Conservation (phyloP, 345 rosid genomes). For the Eucalyptus urophylla region DNA sequence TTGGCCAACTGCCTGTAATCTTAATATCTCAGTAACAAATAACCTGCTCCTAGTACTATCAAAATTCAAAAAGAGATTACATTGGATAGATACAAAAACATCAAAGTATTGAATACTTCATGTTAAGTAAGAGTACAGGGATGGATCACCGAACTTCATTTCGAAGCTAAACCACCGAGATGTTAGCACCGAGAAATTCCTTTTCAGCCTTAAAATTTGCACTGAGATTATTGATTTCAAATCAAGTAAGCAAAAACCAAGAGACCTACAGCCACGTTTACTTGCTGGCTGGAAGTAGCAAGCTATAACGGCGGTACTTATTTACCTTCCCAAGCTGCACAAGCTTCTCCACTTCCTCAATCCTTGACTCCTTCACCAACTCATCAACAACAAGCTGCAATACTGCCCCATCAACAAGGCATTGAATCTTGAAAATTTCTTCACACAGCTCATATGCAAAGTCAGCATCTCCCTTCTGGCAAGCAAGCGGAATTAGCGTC, state of each 20-base stretch:
- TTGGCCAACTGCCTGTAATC: background rate
- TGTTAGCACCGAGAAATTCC: background rate
- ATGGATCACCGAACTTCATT: background rate
- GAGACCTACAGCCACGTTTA: background rate
- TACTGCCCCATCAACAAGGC: slow-evolving; percentile 12
- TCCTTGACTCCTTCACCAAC: slow-evolving; percentile 32
- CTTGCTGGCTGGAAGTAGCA: slow-evolving; percentile 17
- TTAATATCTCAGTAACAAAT: background rate
- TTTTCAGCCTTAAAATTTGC: background rate
- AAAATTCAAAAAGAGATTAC: background rate
- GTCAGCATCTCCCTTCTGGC: slow-evolving; percentile 42
- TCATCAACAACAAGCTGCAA: slow-evolving; percentile 41
- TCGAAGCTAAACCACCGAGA: background rate
- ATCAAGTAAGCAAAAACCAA: background rate
- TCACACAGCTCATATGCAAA: slow-evolving; percentile 34
- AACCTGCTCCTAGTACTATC: background rate
- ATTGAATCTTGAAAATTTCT: slow-evolving; percentile 10
- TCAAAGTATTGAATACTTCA: background rate
- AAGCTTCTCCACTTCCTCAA: slow-evolving; percentile 44
- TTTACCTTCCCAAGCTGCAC: slow-evolving; percentile 33
- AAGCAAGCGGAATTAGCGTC: slow-evolving; percentile 25
- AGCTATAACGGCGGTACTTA: slow-evolving; percentile 14
- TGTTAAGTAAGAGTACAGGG: background rate
- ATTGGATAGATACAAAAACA: background rate
- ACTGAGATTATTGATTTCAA: background rate